Percentiles rank a stretch among this genome's conserved stretches.
Evolutionary conservation across 2,329 filamentous ascomycete species (phyloP).

Genomic region (Saccharata proteae): DNA sequence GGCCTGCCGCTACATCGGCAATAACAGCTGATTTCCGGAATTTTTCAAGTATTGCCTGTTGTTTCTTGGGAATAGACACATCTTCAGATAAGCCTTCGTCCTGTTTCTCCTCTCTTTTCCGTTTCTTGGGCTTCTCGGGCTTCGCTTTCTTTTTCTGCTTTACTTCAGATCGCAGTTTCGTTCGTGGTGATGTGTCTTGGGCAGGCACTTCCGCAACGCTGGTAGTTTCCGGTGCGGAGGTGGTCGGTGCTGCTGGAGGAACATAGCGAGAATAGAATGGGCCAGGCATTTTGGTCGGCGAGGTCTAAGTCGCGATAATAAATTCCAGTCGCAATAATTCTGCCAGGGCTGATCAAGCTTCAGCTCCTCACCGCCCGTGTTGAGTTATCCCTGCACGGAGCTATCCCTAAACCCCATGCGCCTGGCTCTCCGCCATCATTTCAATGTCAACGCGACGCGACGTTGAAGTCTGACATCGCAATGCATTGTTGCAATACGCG

Average conservation of each 20-base stretch:
- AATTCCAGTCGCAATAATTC: too few relatives aligned
- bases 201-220: slow-evolving; percentile 7
- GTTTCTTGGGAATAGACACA: slow-evolving; percentile 20
- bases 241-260: slow-evolving; percentile 22
- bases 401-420: too few relatives aligned
- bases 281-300: slow-evolving; percentile 29
- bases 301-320: too few relatives aligned
- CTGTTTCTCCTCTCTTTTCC: slow-evolving; percentile 18
- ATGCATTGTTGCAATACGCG: too few relatives aligned
- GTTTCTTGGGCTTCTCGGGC: slow-evolving; percentile 23
- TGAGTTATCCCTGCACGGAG: too few relatives aligned
- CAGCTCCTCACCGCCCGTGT: too few relatives aligned
- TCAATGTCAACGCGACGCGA: too few relatives aligned
- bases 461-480: too few relatives aligned
- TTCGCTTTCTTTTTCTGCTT: slow-evolving; percentile 27
- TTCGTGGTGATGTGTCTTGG: slow-evolving; percentile 10
- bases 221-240: slow-evolving; percentile 9
- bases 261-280: slow-evolving; percentile 36
- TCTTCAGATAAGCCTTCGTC: slow-evolving; percentile 18
- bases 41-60: slow-evolving; percentile 30
- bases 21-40: slow-evolving; percentile 29
- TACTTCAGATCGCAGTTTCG: slow-evolving; percentile 15
- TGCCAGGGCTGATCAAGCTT: too few relatives aligned
- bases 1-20: slow-evolving; percentile 10
- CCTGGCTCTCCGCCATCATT: too few relatives aligned